A percentile compares a stretch with the other conserved stretches of the same genome.
Conservation (phyloP, 1,284 basidiomycete species). For the Sanghuangporus baumii region DNA sequence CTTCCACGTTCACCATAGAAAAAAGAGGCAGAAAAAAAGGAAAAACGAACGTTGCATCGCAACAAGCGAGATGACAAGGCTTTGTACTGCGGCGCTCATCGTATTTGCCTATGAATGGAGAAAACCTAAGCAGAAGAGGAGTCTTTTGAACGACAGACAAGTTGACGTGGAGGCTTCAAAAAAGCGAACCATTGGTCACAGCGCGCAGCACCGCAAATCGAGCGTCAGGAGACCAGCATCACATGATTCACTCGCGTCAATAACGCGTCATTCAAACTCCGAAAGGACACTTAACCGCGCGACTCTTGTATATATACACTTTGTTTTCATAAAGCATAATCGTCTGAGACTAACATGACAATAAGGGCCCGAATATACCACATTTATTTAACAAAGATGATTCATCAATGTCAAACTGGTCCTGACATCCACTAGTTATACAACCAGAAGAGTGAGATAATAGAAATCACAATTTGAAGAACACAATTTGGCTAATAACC, state of each 20-base stretch:
- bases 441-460: no score
- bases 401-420: no score
- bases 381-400: no score
- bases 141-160: neutral
- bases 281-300: neutral
- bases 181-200: neutral
- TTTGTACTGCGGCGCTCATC: slow-evolving; percentile 35
- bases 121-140: neutral
- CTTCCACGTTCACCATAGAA: neutral
- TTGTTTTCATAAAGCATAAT: no score
- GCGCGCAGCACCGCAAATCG: no score
- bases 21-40: neutral
- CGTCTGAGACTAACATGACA: no score
- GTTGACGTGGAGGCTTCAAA: neutral
- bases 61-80: slow-evolving; percentile 82
- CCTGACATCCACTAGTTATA: no score
- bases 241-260: neutral
- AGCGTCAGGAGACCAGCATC: neutral
- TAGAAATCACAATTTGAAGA: no score
- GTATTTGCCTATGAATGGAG: neutral
- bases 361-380: no score
- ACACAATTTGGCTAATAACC: no score
- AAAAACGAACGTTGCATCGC: slow-evolving; percentile 75
- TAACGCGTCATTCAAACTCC: neutral
- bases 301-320: no score